Evolutionary conservation across 2,329 filamentous ascomycete genomes (phyloP).

Genomic region (Sphaerostilbella broomeana): DNA sequence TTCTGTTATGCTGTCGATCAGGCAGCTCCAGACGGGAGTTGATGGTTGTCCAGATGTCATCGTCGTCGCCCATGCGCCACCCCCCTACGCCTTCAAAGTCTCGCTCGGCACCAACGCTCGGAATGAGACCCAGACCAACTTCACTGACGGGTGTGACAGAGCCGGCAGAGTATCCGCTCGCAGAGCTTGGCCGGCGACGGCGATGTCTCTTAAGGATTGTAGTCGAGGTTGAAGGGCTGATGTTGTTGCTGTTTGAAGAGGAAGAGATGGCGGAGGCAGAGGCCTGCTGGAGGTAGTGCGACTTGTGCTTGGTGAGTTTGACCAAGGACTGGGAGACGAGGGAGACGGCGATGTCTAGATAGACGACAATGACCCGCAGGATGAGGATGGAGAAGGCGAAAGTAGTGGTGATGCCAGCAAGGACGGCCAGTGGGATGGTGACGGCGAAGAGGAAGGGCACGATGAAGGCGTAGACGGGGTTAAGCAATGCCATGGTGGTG

Average conservation of each 20-base stretch:
- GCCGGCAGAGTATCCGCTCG: constrained; percentile 26
- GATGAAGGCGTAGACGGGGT: constrained; percentile 48
- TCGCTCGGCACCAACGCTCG: constrained; percentile 44
- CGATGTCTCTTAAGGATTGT: constrained; percentile 21
- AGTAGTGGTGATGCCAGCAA: constrained; percentile 57
- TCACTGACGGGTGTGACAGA: constrained; percentile 30
- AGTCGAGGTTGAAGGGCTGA: constrained; percentile 12
- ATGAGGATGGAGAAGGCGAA: constrained; percentile 56
- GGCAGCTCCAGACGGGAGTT: constrained; percentile 46
- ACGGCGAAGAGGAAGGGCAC: constrained; percentile 57
- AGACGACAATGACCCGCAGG: constrained; percentile 54
- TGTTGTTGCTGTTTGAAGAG: constrained; percentile 16
- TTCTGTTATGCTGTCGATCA: constrained; percentile 32
- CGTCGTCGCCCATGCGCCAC: constrained; percentile 43
- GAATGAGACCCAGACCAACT: constrained; percentile 34
- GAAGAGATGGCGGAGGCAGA: constrained; percentile 18
- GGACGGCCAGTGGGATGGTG: constrained; percentile 56
- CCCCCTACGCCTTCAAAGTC: constrained; percentile 56
- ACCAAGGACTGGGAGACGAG: constrained; percentile 50
- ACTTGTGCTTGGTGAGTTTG: constrained; percentile 27
- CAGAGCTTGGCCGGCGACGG: constrained; percentile 30
- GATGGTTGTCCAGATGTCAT: constrained; percentile 45
- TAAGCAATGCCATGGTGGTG: constrained; percentile 43
- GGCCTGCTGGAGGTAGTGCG: constrained; percentile 20
- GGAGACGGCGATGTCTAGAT: constrained; percentile 55